Conservation (phyloP, 441 rosid genomes). For the Adansonia grandidieri region DNA sequence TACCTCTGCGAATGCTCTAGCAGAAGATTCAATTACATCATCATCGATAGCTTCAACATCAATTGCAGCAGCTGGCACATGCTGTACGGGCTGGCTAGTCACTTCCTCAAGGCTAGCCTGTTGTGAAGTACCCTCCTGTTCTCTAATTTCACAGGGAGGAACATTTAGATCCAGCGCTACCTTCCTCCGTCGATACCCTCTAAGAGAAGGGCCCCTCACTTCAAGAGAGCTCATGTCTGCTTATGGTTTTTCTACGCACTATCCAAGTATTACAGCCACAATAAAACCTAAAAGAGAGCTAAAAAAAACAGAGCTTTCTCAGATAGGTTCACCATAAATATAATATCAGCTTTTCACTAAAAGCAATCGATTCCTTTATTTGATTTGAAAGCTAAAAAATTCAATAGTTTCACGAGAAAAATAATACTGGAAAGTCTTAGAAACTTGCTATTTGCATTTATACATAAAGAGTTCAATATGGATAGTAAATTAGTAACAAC, state of each 20-base stretch:
- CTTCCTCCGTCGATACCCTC: slow-evolving; percentile 67
- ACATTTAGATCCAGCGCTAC: slow-evolving; percentile 59
- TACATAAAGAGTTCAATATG: neutral
- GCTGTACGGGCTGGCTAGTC: slow-evolving; percentile 36
- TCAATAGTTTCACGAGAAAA: neutral
- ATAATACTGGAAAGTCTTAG: neutral
- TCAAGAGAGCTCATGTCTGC: slow-evolving; percentile 56
- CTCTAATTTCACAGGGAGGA: slow-evolving; percentile 57
- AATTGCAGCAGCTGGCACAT: slow-evolving; percentile 46
- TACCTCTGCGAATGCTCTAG: slow-evolving; percentile 82
- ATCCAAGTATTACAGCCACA: slow-evolving; percentile 15
- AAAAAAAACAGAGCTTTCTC: neutral
- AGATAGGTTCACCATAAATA: neutral
- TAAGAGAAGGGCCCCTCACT: slow-evolving; percentile 42
- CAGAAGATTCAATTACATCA: slow-evolving; percentile 77
- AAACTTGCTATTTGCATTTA: neutral
- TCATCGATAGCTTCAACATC: slow-evolving; percentile 85
- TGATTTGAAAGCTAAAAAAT: neutral
- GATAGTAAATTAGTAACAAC: neutral
- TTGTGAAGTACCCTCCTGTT: slow-evolving; percentile 60
- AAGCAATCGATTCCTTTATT: neutral
- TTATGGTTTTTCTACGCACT: neutral
- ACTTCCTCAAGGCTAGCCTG: slow-evolving; percentile 36
- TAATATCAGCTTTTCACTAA: neutral
- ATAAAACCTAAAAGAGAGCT: slow-evolving; percentile 1